A percentile compares a stretch with the other conserved stretches of the same genome.
phyloP scores from a whole-genome alignment of 23 red algal genomes.

The Gracilaria gracilis region DNA sequence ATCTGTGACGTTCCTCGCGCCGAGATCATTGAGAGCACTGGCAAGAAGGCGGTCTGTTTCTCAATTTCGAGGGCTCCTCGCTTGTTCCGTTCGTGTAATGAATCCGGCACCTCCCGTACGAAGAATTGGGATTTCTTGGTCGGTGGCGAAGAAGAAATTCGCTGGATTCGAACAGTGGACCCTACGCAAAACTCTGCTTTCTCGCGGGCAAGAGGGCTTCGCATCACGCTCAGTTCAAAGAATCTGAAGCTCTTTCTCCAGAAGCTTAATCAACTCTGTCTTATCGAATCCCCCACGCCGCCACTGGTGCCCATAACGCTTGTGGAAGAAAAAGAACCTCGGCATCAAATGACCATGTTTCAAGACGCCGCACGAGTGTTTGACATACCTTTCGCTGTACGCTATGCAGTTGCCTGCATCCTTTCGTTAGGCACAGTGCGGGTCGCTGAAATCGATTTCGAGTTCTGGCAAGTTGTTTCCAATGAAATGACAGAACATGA shows the following conservation, averaged over 20 bases:
- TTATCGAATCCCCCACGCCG: neutral
- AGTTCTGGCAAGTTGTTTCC: slow-evolving; percentile 25
- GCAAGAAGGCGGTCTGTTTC: slow-evolving; percentile 23
- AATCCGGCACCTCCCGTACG: too few relatives aligned
- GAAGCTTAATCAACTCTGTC: neutral
- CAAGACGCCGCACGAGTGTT: slow-evolving; percentile 1
- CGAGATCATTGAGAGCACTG: neutral
- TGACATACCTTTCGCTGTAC: slow-evolving; percentile 29
- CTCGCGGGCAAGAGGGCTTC: slow-evolving; percentile 25
- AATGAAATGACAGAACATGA: slow-evolving; percentile 19
- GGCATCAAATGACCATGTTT: slow-evolving; percentile 2
- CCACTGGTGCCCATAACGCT: neutral
- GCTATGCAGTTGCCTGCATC: slow-evolving; percentile 30
- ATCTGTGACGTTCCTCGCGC: neutral
- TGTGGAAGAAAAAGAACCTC: neutral
- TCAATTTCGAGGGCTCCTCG: slow-evolving; percentile 22
- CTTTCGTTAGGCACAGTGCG: slow-evolving; percentile 5
- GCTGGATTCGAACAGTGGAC: slow-evolving; percentile 51
- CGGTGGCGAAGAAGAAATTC: neutral
- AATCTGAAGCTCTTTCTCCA: slow-evolving; percentile 1
- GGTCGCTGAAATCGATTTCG: neutral
- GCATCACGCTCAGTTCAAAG: slow-evolving; percentile 3
- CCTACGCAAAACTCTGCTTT: slow-evolving; percentile 29
- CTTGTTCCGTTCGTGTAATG: slow-evolving; percentile 23
- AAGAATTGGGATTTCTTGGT: slow-evolving; percentile 17